Base-by-base conservation (phyloP, 306 rosid genomes). In the Senna tora region DNA sequence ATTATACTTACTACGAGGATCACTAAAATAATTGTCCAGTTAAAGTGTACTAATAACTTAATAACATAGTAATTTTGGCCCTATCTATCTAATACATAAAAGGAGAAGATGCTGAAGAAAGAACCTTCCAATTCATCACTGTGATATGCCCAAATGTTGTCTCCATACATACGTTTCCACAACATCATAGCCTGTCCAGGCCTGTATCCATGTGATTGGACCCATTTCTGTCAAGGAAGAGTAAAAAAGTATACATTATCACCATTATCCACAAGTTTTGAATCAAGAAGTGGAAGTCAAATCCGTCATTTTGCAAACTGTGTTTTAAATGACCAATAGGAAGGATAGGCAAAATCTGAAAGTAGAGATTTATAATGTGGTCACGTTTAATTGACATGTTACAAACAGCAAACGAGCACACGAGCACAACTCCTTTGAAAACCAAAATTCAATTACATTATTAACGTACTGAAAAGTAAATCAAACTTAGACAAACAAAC, bases 161-260 rank as follows among this genome's bases (percentile, higher is more conserved):
- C 83, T 70, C 98, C 97, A 78, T 93, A 93, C 17, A 90, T 76
- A 51, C 96, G 96, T 78, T 87, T 93, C 98, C 98, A 93, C 43
- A 93, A 82, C 96, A 93, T 90, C 78, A 93, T 77, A 65, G 96
- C 97, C 76, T 93, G 98, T 12, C 96, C 98, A 46, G 96, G 92
- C 52, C 96, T 83, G 74, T 79, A 93, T 54, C 97, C 98, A 69
- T 67, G 89, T 42, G 87, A 86, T 68, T 84, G 90, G 82, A 90
- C 97, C 98, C 98, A 93, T 81, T 83, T 82, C 97, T 93, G 79
- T 22, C 49, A 56, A 58, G 72, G 25, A 71, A 78, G 20, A 4
- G 36, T 58, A 15, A 51, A 64, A 34, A 34, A 36, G 43, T 42
- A 59, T 19, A 56, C 49, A 64, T 43, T 38, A 52, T 36, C 46